Evolutionary conservation across 306 rosid species (phyloP), one percentile per base, ranked within the genome.

Genomic region (Vigna unguiculata): DNA sequence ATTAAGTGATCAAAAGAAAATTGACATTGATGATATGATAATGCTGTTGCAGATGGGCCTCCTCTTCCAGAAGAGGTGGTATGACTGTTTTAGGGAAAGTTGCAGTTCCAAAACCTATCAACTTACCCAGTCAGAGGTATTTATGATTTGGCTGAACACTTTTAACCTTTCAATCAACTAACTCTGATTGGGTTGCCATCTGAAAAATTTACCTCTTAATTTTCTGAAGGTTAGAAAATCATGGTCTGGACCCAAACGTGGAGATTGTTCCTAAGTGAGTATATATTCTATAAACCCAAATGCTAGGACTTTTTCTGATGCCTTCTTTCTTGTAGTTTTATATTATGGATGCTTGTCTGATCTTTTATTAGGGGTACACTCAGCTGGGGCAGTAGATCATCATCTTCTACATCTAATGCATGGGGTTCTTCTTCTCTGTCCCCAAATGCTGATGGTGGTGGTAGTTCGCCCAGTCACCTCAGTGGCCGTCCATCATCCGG

Each of bases 181-280:
- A n/a, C 24, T 61, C 9, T 58, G 46, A 36, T 34, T 77, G 61
- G 60, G 58, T 82, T 80, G 54, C 25, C 74, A 32, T 77, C 88
- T 85, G 66, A 80, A 69, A 76, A 58, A 16, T 62, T 83, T 19
- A 19, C 67, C 25, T 45, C 81, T 81, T 69, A 79, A 49, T 70
- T 80, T 59, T 78, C 52, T 88, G n/a, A 84, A 96, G 99, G 96
- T 87, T 90, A 83, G 99, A 96, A 91, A 96, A 93, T 82, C 93
- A 88, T 68, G 99, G 98, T 74, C 64, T 87, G 77, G 93, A 96
- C 76, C 98, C 97, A 48, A 90, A 78, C 76, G 98, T 96, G 86
- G 97, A 93, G 86, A 93, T 96, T 83, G 99, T 96, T 70, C 99
- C 97, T 86, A 96, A 85, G 99, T 96, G 87, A 90, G 97, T 83